Evolutionary conservation across 208 protist genomes (phyloP), one percentile per base, ranked within the genome.

Genomic region (Wallacemonas sp.): DNA sequence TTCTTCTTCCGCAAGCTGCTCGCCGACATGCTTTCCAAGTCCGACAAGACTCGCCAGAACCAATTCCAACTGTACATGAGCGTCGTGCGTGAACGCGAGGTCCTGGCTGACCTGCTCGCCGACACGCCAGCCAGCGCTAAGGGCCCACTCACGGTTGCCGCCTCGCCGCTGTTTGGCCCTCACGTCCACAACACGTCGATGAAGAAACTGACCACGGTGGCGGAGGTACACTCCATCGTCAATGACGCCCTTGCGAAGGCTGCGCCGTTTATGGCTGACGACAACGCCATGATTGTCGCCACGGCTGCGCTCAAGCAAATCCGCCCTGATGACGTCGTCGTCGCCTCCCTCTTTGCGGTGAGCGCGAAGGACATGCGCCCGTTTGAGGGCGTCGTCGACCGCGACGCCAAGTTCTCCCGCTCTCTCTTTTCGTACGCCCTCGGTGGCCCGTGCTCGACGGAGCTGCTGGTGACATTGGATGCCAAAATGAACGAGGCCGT

Each of bases 221-320:
- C 54, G 15, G 74, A 84, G 34, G 66, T 84, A 61, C 44, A 66
- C 41, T 26, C 34, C 11, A 64, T 39, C 12, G 26, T 91, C 8
- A 27, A 68, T 53, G 45, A 62, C 38, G 72, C 72, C 12, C 70
- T 91, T 27, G 36, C 46, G 8, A 61, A 70, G 31, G 75, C 84
- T 21, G 46, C 31, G 45, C 34, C 72, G 21, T 38, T 66, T 39
- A 22, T 75, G 19, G 17, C 36, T 14, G 42, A 72, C 6, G 60
- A 56, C 58, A 62, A 72, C 66, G 65, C 70, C 28, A 54, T 75
- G 38, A 71, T 91, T 21, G 68, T 86, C 33, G 67, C 70, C 54
- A 84, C 68, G 11, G 78, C 75, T 15, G 84, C 87, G 15, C 55
- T 88, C 44, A 86, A 81, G 62, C 74, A 82, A 63, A 62, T 76